Percentiles rank a stretch among this genome's conserved stretches.
Conservation (phyloP, 176 grass and related monocot species). For the Triticum timopheevii region DNA sequence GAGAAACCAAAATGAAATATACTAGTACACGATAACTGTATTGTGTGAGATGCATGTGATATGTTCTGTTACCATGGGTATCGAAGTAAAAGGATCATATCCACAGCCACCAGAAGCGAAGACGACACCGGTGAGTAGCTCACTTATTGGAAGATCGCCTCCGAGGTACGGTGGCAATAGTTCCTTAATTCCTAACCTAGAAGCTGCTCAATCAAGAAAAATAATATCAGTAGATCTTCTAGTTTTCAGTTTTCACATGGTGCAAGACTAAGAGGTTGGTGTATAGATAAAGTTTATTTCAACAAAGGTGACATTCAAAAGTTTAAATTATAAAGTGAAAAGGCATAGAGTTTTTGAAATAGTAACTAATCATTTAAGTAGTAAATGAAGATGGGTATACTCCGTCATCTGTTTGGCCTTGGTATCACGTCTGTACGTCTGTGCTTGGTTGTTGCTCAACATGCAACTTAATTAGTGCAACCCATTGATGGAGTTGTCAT, state of each 20-base stretch:
- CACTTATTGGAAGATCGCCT: slow-evolving; percentile 3
- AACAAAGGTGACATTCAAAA: background rate
- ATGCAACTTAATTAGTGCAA: background rate
- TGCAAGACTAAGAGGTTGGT: background rate
- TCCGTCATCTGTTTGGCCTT: too few species aligned
- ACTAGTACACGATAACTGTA: background rate
- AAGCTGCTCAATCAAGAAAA: background rate
- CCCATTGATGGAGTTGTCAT: background rate
- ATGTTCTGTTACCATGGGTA: slow-evolving; percentile 4
- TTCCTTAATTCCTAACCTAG: slow-evolving; percentile 18
- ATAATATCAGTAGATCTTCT: background rate
- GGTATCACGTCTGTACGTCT: background rate
- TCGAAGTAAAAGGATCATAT: slow-evolving; percentile 36
- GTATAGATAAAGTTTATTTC: too few species aligned
- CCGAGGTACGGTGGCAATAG: slow-evolving; percentile 21
- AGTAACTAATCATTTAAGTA: too few species aligned
- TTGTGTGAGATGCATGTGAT: background rate
- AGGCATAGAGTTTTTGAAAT: too few species aligned
- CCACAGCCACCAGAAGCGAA: slow-evolving; percentile 38
- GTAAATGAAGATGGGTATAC: too few species aligned
- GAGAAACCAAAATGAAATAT: background rate
- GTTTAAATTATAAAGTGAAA: background rate
- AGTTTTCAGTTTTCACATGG: background rate
- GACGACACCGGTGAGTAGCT: slow-evolving; percentile 37
- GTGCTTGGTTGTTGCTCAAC: background rate